Evolutionary conservation across 2,329 filamentous ascomycete genomes (phyloP), one percentile per base, ranked within the genome.

Genomic region (Alternaria tenuissima): DNA sequence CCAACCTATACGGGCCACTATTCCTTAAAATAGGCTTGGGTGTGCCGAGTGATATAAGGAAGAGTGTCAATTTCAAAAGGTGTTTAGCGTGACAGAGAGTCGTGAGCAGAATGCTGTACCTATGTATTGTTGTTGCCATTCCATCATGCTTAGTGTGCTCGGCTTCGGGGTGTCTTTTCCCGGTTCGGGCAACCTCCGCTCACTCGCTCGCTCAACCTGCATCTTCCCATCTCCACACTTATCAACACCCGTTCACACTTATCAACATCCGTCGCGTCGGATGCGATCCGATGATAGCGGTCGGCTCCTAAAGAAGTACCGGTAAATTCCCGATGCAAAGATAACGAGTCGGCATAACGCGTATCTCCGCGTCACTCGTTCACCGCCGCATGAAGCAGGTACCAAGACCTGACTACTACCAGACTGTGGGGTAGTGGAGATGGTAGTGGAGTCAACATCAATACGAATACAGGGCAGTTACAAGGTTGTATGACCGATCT

Each of bases 311-410:
- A 56, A 11, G 26, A 34, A 51, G 14, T 20, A 8, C 52, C 57
- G 57, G 30, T 30, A 12, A 9, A 18, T 22, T 44, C 3, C 39
- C 57, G 39, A 49, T 49, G 30, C 7, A 9, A 11, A 30, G 52
- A 59, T 51, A 56, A 56, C 48, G 8, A 41, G 24, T 18, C 18
- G 30, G 12, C 20, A 24, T 5, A 39, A 26, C 39, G 30, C 30
- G 12, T 20, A 32, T 44, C 38, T 43, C 18, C 30, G 24, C 44
- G 48, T 30, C 18, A 16, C 7, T 20, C 20, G 39, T 59, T 42
- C 46, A 22, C 32, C 8, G 7, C 51, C 44, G 36, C 7, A 59
- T 59, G 26, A 5, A 56, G 52, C 57, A 59, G 57, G 57, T 59
- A 42, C 38, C 57, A 59, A 59, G 57, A 30, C 44, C 22, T 38